Percentiles rank a stretch among this genome's conserved stretches.
phyloP scores from a whole-genome alignment of 2,329 filamentous ascomycete genomes.

The Canariomyces notabilis region DNA sequence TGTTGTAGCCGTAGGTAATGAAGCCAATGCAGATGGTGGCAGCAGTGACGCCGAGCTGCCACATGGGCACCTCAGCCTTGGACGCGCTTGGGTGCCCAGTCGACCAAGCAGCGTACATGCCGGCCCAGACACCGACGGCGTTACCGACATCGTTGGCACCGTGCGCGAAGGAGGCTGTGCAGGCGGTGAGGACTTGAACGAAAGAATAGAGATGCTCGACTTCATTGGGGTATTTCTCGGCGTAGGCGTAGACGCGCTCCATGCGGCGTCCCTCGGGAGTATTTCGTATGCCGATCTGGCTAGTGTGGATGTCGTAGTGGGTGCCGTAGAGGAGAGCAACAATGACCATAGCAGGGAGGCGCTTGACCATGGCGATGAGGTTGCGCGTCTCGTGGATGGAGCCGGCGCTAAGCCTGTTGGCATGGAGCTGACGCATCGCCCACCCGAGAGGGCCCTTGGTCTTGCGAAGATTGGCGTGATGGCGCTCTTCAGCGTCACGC shows the following conservation, averaged over 20 bases:
- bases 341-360: slow-evolving; percentile 63
- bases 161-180: slow-evolving; percentile 69
- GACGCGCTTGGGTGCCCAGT: slow-evolving; percentile 56
- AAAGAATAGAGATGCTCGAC: slow-evolving; percentile 66
- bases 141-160: slow-evolving; percentile 75
- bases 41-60: slow-evolving; percentile 69
- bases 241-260: slow-evolving; percentile 60
- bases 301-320: slow-evolving; percentile 77
- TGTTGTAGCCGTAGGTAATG: slow-evolving; percentile 75
- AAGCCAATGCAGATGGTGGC: slow-evolving; percentile 61
- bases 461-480: slow-evolving; percentile 58
- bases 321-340: slow-evolving; percentile 65
- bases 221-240: slow-evolving; percentile 63
- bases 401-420: slow-evolving; percentile 68
- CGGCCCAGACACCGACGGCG: slow-evolving; percentile 64
- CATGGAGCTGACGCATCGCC: slow-evolving; percentile 72
- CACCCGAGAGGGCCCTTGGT: slow-evolving; percentile 67
- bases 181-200: slow-evolving; percentile 61
- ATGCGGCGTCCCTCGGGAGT: slow-evolving; percentile 71
- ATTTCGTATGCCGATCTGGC: slow-evolving; percentile 64
- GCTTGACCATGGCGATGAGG: slow-evolving; percentile 56
- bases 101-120: slow-evolving; percentile 62
- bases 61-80: slow-evolving; percentile 64
- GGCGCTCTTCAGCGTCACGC: slow-evolving; percentile 45
- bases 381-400: slow-evolving; percentile 71